A percentile compares a stretch with the other conserved stretches of the same genome.
These are phyloP conservation scores for Syncephalastrum sp. DNA, from an alignment of 371 early-diverging fungal genomes.

Conservation along the genomic window DNA sequence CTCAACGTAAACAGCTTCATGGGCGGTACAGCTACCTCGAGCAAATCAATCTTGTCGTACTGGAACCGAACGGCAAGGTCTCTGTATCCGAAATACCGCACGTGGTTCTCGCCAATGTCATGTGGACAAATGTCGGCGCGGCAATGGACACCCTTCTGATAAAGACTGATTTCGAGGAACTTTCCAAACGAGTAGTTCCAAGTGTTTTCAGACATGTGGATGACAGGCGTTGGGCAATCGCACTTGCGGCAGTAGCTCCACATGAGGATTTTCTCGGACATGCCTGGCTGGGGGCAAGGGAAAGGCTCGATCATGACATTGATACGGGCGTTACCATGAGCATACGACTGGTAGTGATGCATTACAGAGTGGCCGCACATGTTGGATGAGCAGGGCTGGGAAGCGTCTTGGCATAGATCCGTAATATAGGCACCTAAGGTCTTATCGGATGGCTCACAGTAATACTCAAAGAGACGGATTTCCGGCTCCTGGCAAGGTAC, in stretches of 20 bases:
- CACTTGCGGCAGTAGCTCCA: constrained; percentile 89
- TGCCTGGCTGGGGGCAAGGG: constrained; percentile 64
- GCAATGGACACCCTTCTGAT: constrained; percentile 68
- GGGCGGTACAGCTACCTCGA: constrained; percentile 86
- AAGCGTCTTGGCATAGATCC: constrained; percentile 74
- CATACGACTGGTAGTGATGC: constrained; percentile 85
- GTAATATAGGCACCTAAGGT: constrained; percentile 90
- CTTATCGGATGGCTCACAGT: constrained; percentile 73
- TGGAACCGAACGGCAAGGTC: constrained; percentile 80
- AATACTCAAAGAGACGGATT: constrained; percentile 81
- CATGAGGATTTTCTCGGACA: constrained; percentile 84
- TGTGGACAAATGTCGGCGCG: constrained; percentile 84
- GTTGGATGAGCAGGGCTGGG: constrained; percentile 64
- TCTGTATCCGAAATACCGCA: constrained; percentile 78
- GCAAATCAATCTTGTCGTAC: constrained; percentile 73
- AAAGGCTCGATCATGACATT: constrained; percentile 76
- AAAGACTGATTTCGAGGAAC: constrained; percentile 89
- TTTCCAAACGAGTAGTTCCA: constrained; percentile 97
- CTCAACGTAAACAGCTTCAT: constrained; percentile 68
- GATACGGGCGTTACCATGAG: constrained; percentile 79
- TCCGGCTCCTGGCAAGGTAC: constrained; percentile 81
- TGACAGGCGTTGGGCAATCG: constrained; percentile 65
- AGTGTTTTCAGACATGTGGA: constrained; percentile 86
- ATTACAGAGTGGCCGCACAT: constrained; percentile 75
- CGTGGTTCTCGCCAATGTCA: constrained; percentile 78